Percentiles rank a stretch among this genome's conserved stretches.
Conservation (phyloP, 2,329 filamentous ascomycete species). For the Colletotrichum paranaense region DNA sequence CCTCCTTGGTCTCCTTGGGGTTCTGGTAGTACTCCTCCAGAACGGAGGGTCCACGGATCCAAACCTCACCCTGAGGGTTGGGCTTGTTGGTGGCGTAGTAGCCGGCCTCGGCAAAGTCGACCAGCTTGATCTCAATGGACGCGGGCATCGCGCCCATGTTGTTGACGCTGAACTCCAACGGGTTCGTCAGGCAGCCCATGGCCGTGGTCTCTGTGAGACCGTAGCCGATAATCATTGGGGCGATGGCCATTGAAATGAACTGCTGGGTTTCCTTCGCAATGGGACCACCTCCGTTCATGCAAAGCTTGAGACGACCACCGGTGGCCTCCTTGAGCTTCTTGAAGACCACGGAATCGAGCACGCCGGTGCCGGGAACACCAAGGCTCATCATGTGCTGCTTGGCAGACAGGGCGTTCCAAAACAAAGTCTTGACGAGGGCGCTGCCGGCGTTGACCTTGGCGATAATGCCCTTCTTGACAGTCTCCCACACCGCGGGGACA, state of each 20-base stretch:
- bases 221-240: slow-evolving; percentile 90
- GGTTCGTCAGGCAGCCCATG: slow-evolving; percentile 81
- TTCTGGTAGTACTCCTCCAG: slow-evolving; percentile 81
- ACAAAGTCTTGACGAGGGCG: slow-evolving; percentile 77
- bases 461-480: slow-evolving; percentile 90
- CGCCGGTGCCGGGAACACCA: slow-evolving; percentile 72
- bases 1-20: slow-evolving; percentile 77
- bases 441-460: slow-evolving; percentile 78
- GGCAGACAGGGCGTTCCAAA: slow-evolving; percentile 70
- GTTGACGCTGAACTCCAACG: slow-evolving; percentile 78
- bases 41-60: slow-evolving; percentile 82
- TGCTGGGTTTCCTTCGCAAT: slow-evolving; percentile 86
- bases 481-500: slow-evolving; percentile 91
- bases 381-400: slow-evolving; percentile 62
- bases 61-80: slow-evolving; percentile 85
- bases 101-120: slow-evolving; percentile 86
- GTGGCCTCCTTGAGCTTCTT: slow-evolving; percentile 93
- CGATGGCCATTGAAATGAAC: slow-evolving; percentile 90
- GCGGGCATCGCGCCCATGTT: slow-evolving; percentile 80
- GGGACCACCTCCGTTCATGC: slow-evolving; percentile 88
- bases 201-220: slow-evolving; percentile 87
- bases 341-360: slow-evolving; percentile 85
- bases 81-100: slow-evolving; percentile 83
- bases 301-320: slow-evolving; percentile 82
- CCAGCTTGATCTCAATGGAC: slow-evolving; percentile 83